These are phyloP conservation scores for Cucumis sativus DNA, from an alignment of 306 rosid genomes.

Conservation along the genomic window Cucumber_9930_V3 NC_026659.2:4772001-4772500, in stretches of 20 bases:
- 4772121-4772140: not conserved
- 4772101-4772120: not conserved
- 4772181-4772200: conserved; percentile 98
- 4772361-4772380: conserved; percentile 12
- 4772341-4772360: conserved; percentile 4
- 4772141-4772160: conserved; percentile 56
- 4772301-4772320: not conserved
- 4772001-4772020: conserved; percentile 62
- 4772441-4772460: conserved; percentile 80
- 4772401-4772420: conserved; percentile 35
- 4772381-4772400: conserved; percentile 54
- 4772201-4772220: conserved; percentile 93
- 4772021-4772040: conserved; percentile 72
- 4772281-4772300: not conserved
- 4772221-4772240: conserved; percentile 99
- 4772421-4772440: conserved; percentile 60
- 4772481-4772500: conserved; percentile 82
- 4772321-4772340: not conserved
- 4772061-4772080: conserved; percentile 96
- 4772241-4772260: conserved; percentile 71
- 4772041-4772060: conserved; percentile 91
- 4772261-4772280: conserved; percentile 83
- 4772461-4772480: conserved; percentile 94
- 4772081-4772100: conserved; percentile 55
- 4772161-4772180: conserved; percentile 66